Base-by-base conservation (phyloP, 192 early-diverging fungal genomes). In the Geosiphon pyriformis region DNA sequence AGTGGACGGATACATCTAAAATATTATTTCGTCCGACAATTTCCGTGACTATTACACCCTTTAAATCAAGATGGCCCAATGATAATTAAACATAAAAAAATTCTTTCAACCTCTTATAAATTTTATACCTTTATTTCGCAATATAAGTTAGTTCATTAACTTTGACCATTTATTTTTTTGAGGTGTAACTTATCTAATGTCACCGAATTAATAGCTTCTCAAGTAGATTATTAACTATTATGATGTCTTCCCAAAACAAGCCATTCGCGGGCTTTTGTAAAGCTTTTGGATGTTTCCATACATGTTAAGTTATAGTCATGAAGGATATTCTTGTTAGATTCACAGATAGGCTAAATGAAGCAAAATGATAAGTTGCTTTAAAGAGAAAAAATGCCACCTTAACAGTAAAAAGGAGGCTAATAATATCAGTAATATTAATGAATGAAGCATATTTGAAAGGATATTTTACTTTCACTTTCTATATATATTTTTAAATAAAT, bases 391-490 rank as follows among this genome's bases (percentile, higher is more conserved):
- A 46, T 46, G 17, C 17, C 17, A 46, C 42, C 42, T 46, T 46
- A 17, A 46, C 42, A 46, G 42, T 46, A 46, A 46, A 46, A 46
- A 46, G 42, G 42, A 46, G 42, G 17, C 42, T 17, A 46, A 46
- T 46, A 46, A 46, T 46, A 17, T 46, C 42, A 46, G 42, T 46
- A 46, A 10, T 46, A 6, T 46, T 46, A 46, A 46, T 46, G 42
- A 46, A 46, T 46, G 42, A 46, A 46, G 42, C 17, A 46, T 46
- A 46, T 46, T 46, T 46, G 17, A 46, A 46, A 46, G 42, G 42
- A 46, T 46, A 46, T 46, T 46, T 46, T 46, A 46, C 42, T 46
- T 46, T 46, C 42, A 46, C 42, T 46, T 46, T 46, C 42, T 46
- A 46, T 46, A 6, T 10, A 46, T 46, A 46, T 46, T 46, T 46